Base-by-base conservation (phyloP, 306 rosid species). In the Glycine soja region DNA sequence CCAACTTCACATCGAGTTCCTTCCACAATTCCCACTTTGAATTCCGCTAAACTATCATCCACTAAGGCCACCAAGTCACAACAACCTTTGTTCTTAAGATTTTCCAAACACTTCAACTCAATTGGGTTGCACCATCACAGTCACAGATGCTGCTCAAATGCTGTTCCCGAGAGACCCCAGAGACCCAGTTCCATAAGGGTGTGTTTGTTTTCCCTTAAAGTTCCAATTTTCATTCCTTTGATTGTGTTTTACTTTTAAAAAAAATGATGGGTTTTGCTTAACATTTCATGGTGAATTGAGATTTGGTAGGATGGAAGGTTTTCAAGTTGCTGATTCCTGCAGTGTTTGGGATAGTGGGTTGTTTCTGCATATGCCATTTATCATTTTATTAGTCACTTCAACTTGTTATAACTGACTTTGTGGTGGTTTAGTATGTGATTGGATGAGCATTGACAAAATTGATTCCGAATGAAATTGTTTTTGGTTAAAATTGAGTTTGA, bases 121-220 rank as follows among this genome's bases (percentile, higher is more conserved):
- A 10, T 81, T 82, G 79, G 81, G 14, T 78, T 82, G 8, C 13
- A 18, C 68, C 58, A 75, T 10, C 78, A 57, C 9, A 18, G 56
- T 10, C 74, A 34, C 64, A 24, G 72, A 51, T 67, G 62, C 74
- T 66, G 18, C 84, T 74, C 88, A 11, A 81, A 18, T 32, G 14
- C 81, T 56, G 57, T 84, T 24, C 69, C 77, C 56, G 83, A 65
- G 80, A 48, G 36, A 78, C 87, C 24, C 9, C 14, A 50, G 40
- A 67, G 75, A 70, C 87, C 69, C 6, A 75, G 47, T 75, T 92
- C 86, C 66, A 90, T 90, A 81, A 78, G 83, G 95, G 98, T 86
- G 10, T 82, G 88, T 52, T 77, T 86, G 50, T 46, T 84, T 81
- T 79, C 80, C 30, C n/a, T 74, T 67, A 50, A 50, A 40, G 81